Base-by-base conservation (phyloP, 805 yeast species). In the Metschnikowia kunwiensis region DNA sequence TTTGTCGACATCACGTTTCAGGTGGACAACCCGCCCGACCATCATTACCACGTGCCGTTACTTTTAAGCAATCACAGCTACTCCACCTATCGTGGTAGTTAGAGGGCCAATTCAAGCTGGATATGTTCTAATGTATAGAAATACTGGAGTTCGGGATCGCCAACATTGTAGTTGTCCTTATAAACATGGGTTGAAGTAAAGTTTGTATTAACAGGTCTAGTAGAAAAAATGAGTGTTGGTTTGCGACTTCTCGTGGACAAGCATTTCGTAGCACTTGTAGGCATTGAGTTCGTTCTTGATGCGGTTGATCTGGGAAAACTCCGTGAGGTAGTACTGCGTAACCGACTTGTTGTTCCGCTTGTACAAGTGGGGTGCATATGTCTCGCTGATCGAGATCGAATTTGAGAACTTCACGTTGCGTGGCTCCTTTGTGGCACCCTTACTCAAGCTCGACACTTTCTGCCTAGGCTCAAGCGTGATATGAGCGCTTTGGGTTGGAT, bases 41-140 rank as follows among this genome's bases (percentile, higher is more conserved):
- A 75, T 24, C 97, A 89, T 57, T 89, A 87, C 60, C 97, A 89
- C 57, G 82, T 89, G 36, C 97, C 97, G 0, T 63, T 89, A 43
- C 70, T 89, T 36, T 65, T 89, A 40, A 80, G 95, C 28, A 86
- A 86, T 54, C 86, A 82, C 61, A 82, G 95, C 22, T 89, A 88
- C 63, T 78, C 95, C 5, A 89, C 97, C 0, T 89, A 89, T 64
- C 74, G 97, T 38, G 97, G 97, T 2, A 78, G 85, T 53, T 82
- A 47, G 34, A n/a, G n/a, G n/a, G n/a, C n/a, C n/a, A n/a, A n/a
- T n/a, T n/a, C n/a, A n/a, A n/a, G n/a, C n/a, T n/a, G n/a, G n/a
- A n/a, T n/a, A n/a, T n/a, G n/a, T n/a, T n/a, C n/a, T n/a, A n/a
- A n/a, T n/a, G n/a, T n/a, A n/a, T n/a, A n/a, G n/a, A n/a, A n/a